Evolutionary conservation across 176 grass and related monocot species (phyloP).

Genomic region (Leersia perrieri): DNA sequence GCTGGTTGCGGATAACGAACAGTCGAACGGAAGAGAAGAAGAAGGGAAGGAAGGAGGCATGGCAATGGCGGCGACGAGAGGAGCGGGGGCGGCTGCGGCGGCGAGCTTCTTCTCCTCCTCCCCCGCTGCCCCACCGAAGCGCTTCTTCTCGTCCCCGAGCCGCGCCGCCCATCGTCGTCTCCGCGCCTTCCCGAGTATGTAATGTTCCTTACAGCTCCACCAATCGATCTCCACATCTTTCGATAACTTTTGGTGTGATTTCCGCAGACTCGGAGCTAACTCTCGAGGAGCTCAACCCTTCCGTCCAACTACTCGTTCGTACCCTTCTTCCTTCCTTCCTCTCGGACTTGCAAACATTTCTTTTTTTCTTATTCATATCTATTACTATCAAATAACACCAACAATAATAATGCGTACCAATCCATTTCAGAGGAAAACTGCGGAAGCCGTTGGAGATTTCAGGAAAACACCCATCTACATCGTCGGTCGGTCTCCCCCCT

Average conservation of each 20-base stretch:
- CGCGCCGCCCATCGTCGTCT: not conserved
- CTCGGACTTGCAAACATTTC: not conserved
- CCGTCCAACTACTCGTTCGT: constrained; percentile 32
- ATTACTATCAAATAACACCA: no score
- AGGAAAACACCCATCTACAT: constrained; percentile 51
- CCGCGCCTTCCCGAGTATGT: constrained; percentile 29
- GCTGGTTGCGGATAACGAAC: not conserved
- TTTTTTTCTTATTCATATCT: no score
- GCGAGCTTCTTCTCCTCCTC: not conserved
- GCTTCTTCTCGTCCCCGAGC: not conserved
- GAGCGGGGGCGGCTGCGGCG: constrained; percentile 7
- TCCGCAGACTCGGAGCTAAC: constrained; percentile 9
- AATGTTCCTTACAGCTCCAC: not conserved
- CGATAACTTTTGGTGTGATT: no score
- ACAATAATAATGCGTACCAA: not conserved
- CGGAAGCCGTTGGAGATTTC: constrained; percentile 31
- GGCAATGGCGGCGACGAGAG: constrained; percentile 14
- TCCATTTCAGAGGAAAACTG: constrained; percentile 19
- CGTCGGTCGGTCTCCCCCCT: not conserved
- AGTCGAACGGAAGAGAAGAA: no score
- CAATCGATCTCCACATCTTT: not conserved
- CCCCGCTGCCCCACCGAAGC: not conserved
- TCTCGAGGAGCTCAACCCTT: constrained; percentile 36
- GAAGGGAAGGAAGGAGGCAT: no score
- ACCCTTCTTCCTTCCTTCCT: not conserved